phyloP scores from a whole-genome alignment of 2,329 filamentous ascomycete species.

The Colletotrichum godetiae region DNA sequence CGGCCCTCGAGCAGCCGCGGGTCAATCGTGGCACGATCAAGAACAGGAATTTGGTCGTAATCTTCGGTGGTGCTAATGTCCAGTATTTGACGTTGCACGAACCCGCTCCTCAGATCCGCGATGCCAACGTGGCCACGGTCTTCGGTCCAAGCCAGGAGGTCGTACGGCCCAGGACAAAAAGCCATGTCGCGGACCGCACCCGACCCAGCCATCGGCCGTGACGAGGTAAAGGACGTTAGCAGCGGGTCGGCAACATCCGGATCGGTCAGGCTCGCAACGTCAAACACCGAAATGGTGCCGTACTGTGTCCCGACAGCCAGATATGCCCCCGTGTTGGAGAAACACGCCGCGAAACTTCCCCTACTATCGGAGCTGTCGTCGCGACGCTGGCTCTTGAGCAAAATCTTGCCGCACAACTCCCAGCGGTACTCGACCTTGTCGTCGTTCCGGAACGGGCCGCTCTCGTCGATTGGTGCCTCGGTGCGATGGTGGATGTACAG shows the following conservation, averaged over 20 bases:
- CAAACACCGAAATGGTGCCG: slow-evolving; percentile 81
- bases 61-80: slow-evolving; percentile 69
- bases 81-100: slow-evolving; percentile 76
- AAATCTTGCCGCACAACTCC: slow-evolving; percentile 61
- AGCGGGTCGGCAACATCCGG: slow-evolving; percentile 67
- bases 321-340: slow-evolving; percentile 77
- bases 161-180: slow-evolving; percentile 90
- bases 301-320: slow-evolving; percentile 85
- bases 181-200: slow-evolving; percentile 92
- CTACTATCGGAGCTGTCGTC: slow-evolving; percentile 66
- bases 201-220: slow-evolving; percentile 74
- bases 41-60: slow-evolving; percentile 66
- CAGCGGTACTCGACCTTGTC: slow-evolving; percentile 56
- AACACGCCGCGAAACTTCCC: slow-evolving; percentile 83
- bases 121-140: slow-evolving; percentile 82
- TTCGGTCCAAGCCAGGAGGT: slow-evolving; percentile 94
- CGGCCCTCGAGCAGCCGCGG: slow-evolving; percentile 61
- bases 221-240: slow-evolving; percentile 81
- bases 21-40: slow-evolving; percentile 66
- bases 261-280: slow-evolving; percentile 62
- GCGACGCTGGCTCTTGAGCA: slow-evolving; percentile 68
- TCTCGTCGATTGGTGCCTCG: slow-evolving; percentile 46
- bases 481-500: slow-evolving; percentile 82
- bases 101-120: slow-evolving; percentile 76
- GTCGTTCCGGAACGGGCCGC: slow-evolving; percentile 38